Base-by-base conservation (phyloP, 345 rosid species). In the Pugionium cornutum region DNA sequence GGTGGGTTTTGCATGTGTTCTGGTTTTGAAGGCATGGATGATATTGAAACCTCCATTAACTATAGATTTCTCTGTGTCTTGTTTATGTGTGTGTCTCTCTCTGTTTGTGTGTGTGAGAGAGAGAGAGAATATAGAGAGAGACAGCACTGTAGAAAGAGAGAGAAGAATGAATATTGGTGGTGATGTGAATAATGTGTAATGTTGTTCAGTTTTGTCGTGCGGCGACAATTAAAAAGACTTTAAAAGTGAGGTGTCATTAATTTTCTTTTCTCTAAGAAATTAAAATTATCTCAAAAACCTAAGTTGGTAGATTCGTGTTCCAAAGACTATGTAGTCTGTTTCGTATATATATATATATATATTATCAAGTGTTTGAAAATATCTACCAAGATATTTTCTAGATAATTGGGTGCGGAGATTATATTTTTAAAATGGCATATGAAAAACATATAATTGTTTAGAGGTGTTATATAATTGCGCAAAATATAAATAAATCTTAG, bases 1-100 rank as follows among this genome's bases (percentile, higher is more conserved):
- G 76, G 52, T 50, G 91, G 78, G 77, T 77, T 79, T 41, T 64
- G 83, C 71, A 41, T 79, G 45, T 83, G 86, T 64, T 80, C 73
- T 67, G 35, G 77, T 74, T 67, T 61, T 33, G 68, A 69, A 73
- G 60, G 49, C 72, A 62, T 42, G 65, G 73, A 79, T 63, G 82
- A 60, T 69, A 78, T 54, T 68, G 66, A 74, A 64, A 67, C 78
- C 68, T 89, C 89, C 95, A 86, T 91, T 36, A 61, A 46, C 53
- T 18, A 18, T 18, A 18, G 18, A 18, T 18, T 18, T 18, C 18
- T 18, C 18, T 18, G 18, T 18, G 18, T 18, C 18, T 18, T 18
- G 18, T 18, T 18, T 18, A 18, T 18, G 18, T 18, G 18, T 18
- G 18, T 18, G 18, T 18, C 18, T 18, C 18, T 18, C 18, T 18